Evolutionary conservation across 331 rosid genomes (phyloP), one percentile per base, ranked within the genome.

Genomic region (Rosa hybrid): DNA sequence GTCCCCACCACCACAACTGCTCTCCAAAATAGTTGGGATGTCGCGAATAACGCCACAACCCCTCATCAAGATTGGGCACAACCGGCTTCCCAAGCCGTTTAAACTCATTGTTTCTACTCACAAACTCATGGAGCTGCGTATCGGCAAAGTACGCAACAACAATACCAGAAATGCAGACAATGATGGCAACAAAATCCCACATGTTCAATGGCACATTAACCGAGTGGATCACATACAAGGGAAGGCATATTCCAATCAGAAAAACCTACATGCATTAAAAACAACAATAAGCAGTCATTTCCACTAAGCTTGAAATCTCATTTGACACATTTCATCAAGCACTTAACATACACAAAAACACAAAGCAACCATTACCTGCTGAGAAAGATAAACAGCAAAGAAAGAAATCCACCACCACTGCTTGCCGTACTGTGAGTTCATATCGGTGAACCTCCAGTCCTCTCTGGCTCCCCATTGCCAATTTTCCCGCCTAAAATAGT

Each of bases 1-100:
- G 77, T 13, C 99, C 99, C 97, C 97, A 96, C 99, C 99, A 96
- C 99, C 98, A 96, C 59, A 96, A 71, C 49, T 89, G 96, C 89
- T 96, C 99, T 2, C 98, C 98, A 12, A 93, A 69, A 90, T 96
- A 96, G 78, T 96, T 96, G 0, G 98, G 98, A 84, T 90, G 99
- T 70, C 97, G 87, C 8, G 87, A 88, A 79, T 89, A 93, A 72
- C 75, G 83, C 99, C 99, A 96, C 82, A 91, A 80, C 57, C 99
- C 98, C 81, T 64, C 84, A 72, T 90, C 93, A 44, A 93, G 92
- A 63, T 89, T 88, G 60, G 88, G 77, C 23, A 83, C 86, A 30
- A 77, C 13, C 1, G 94, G 91, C 56, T 88, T 90, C 20, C 93
- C 94, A 41, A 75, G 78, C 77, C n/a, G 82, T 80, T 85, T 91